phyloP scores from a whole-genome alignment of 768 basidiomycete genomes.

The Tylopilus intermedius region DNA sequence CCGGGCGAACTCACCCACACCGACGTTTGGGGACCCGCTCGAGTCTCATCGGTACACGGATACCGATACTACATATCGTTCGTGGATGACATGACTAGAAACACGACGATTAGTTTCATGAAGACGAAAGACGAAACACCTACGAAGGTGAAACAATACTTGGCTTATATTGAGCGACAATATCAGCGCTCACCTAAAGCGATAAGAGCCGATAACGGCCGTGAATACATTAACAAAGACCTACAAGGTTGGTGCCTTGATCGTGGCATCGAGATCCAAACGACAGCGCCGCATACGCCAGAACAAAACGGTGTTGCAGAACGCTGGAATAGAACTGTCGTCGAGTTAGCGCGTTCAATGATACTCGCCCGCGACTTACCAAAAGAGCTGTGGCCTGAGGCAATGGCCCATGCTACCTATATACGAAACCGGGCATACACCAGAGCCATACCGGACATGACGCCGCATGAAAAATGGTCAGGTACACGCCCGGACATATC shows the following conservation, averaged over 20 bases:
- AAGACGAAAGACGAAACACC: too few relatives aligned
- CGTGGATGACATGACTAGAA: too few relatives aligned
- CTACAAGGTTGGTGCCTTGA: neutral
- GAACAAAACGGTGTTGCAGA: constrained; percentile 38
- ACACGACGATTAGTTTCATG: too few relatives aligned
- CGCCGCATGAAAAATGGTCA: neutral
- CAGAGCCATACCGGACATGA: neutral
- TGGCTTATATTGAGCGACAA: neutral
- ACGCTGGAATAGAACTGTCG: constrained; percentile 30
- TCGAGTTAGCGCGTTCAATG: constrained; percentile 20
- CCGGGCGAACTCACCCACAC: too few relatives aligned
- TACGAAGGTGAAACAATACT: too few relatives aligned
- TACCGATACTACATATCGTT: too few relatives aligned
- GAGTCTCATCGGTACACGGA: too few relatives aligned
- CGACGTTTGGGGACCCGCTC: neutral
- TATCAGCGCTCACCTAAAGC: neutral
- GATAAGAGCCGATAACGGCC: neutral
- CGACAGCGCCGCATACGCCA: constrained; percentile 33
- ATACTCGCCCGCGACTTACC: neutral
- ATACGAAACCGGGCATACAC: neutral
- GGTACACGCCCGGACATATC: neutral
- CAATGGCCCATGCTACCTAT: neutral
- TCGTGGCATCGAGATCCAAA: constrained; percentile 29
- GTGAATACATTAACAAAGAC: neutral
- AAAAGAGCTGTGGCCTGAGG: neutral